Base-by-base conservation (phyloP, 225 moss, liverwort and hornwort genomes). In the Pleurozium schreberi region DNA sequence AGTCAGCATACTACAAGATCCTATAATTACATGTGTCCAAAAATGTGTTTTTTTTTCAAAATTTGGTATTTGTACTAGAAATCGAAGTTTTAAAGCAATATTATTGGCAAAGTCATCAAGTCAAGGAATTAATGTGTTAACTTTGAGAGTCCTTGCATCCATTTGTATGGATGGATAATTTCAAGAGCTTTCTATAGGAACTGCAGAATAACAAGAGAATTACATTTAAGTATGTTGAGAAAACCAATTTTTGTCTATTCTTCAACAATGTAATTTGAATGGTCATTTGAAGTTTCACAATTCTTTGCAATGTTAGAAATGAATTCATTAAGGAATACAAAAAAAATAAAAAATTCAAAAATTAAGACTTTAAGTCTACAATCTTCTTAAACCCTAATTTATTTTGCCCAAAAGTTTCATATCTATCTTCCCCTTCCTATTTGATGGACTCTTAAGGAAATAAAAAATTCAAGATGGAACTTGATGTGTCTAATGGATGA, bases 101-200 rank as follows among this genome's bases (percentile, higher is more conserved):
- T n/a, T 53, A 14, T 53, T 53, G 53, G 53, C 17, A 16, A 12
- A 53, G 17, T 10, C 53, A 53, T 53, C 17, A n/a, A n/a, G 53
- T 53, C 14, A 53, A 53, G 17, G 12, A 53, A 53, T 13, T 53
- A n/a, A n/a, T n/a, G n/a, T n/a, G n/a, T 28, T 27, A 43, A 27
- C 5, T 5, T 1, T 28, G 3, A 16, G 10, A 43, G 0, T 43
- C 43, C 2, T 27, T 0, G 7, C 16, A 71, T 42, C 26, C 3
- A 71, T 71, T 40, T 19, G 3, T 5, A 3, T 16, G 28, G 1
- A 27, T 71, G 15, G 5, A 43, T 43, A 16, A 27, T 42, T 71
- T 71, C 6, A 71, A 43, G 3, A 42, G 27, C 3, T 71, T 27
- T 9, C 0, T 42, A 3, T 43, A 16, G 5, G 6, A 71, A 5